Conservation (phyloP, 2,329 filamentous ascomycete genomes). For the Phaeosphaeriaceae sp. region DNA sequence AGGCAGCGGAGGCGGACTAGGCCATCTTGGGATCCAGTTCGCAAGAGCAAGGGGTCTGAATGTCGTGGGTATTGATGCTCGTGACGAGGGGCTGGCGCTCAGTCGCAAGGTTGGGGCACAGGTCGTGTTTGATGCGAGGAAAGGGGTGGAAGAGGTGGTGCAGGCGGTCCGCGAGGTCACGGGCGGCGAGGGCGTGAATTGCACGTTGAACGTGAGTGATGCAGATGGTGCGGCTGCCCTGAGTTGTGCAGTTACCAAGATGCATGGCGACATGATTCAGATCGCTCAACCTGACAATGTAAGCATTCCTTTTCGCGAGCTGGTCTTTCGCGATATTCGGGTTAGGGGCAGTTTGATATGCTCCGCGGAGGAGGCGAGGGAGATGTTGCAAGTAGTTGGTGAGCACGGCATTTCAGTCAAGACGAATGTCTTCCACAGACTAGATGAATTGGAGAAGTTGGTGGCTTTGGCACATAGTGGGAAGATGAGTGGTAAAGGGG, state of each 20-base stretch:
- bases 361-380: constrained; percentile 52
- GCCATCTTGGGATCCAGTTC: constrained; percentile 80
- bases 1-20: constrained; percentile 81
- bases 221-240: constrained; percentile 58
- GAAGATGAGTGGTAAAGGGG: constrained; percentile 62
- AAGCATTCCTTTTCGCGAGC: constrained; percentile 52
- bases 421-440: constrained; percentile 60
- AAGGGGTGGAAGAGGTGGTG: constrained; percentile 57
- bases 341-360: constrained; percentile 57
- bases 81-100: constrained; percentile 67
- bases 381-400: constrained; percentile 58
- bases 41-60: constrained; percentile 85
- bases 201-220: constrained; percentile 63
- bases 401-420: constrained; percentile 58
- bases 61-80: constrained; percentile 80
- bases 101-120: constrained; percentile 58
- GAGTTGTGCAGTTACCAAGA: constrained; percentile 63
- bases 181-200: constrained; percentile 58
- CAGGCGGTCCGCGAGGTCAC: constrained; percentile 58
- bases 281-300: constrained; percentile 57
- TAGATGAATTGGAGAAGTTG: constrained; percentile 61
- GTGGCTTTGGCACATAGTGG: constrained; percentile 59
- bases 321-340: constrained; percentile 62
- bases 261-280: constrained; percentile 66
- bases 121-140: constrained; percentile 60